phyloP scores from a whole-genome alignment of 2,329 filamentous ascomycete genomes.

The Chrysoporthe austroafricana region DNA sequence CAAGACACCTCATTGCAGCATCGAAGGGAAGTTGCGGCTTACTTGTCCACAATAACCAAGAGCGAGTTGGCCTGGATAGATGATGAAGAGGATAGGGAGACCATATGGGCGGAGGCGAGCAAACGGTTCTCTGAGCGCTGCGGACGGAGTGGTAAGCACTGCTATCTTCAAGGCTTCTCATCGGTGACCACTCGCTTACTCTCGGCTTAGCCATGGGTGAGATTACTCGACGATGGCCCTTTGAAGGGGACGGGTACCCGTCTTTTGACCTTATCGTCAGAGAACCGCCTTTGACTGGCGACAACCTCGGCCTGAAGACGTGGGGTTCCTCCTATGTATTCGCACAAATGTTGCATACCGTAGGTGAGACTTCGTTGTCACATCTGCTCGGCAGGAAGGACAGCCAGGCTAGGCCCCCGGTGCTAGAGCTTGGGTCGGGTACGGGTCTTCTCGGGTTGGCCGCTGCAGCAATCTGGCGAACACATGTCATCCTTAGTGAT shows the following conservation, averaged over 20 bases:
- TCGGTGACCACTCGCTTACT: neutral
- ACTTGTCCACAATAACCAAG: constrained; percentile 71
- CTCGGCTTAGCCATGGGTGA: constrained; percentile 56
- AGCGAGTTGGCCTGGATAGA: constrained; percentile 71
- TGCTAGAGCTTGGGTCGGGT: constrained; percentile 84
- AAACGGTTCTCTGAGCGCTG: constrained; percentile 82
- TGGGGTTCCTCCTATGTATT: constrained; percentile 92
- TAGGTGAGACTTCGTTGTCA: constrained; percentile 50
- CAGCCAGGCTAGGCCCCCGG: constrained; percentile 38
- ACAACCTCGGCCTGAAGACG: constrained; percentile 90
- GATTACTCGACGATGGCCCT: constrained; percentile 59
- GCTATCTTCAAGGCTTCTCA: neutral
- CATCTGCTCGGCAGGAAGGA: constrained; percentile 47
- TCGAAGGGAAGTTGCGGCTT: constrained; percentile 61
- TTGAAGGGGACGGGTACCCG: constrained; percentile 42
- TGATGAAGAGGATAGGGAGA: constrained; percentile 67
- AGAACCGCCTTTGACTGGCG: constrained; percentile 85
- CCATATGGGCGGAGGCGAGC: constrained; percentile 79
- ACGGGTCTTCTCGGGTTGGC: constrained; percentile 90
- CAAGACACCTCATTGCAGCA: constrained; percentile 48
- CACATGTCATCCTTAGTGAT: constrained; percentile 76
- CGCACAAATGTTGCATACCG: constrained; percentile 67
- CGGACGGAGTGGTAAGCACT: constrained; percentile 67
- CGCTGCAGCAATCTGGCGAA: constrained; percentile 72
- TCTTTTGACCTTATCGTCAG: constrained; percentile 71